These are phyloP conservation scores for Naganishia antarctica DNA, from an alignment of 768 basidiomycete genomes.

Conservation along the genomic window DNA sequence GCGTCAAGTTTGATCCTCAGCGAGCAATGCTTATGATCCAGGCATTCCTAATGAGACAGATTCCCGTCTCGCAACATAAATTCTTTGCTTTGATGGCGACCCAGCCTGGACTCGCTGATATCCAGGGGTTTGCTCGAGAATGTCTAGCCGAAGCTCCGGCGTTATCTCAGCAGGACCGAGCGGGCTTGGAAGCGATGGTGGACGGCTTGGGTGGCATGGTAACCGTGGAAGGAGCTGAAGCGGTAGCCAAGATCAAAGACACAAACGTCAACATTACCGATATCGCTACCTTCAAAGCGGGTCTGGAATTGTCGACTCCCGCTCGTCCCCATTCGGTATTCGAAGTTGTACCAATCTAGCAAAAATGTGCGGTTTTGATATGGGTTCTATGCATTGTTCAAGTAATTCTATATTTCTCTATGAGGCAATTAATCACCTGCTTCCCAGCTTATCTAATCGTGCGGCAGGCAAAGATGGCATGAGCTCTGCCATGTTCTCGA, in stretches of 20 bases:
- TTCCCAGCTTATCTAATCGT: neutral
- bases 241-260: slow-evolving; percentile 54
- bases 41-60: slow-evolving; percentile 54
- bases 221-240: slow-evolving; percentile 51
- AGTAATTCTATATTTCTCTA: no score
- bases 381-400: neutral
- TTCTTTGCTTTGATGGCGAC: slow-evolving; percentile 57
- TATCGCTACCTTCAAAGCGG: slow-evolving; percentile 61
- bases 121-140: slow-evolving; percentile 62
- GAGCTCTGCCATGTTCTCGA: no score
- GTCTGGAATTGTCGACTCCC: slow-evolving; percentile 46
- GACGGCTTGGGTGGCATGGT: slow-evolving; percentile 54
- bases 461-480: neutral
- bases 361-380: no score
- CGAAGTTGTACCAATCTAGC: no score
- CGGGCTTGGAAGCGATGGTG: slow-evolving; percentile 57
- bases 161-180: slow-evolving; percentile 52
- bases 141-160: slow-evolving; percentile 46
- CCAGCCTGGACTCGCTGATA: slow-evolving; percentile 60
- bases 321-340: neutral
- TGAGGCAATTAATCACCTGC: neutral
- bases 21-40: slow-evolving; percentile 63
- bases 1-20: slow-evolving; percentile 59
- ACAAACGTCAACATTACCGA: slow-evolving; percentile 64
- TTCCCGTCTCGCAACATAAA: slow-evolving; percentile 56